Evolutionary conservation across 1,139 yeast genomes (phyloP), one percentile per base, ranked within the genome.

Genomic region (Eremothecium coryli): DNA sequence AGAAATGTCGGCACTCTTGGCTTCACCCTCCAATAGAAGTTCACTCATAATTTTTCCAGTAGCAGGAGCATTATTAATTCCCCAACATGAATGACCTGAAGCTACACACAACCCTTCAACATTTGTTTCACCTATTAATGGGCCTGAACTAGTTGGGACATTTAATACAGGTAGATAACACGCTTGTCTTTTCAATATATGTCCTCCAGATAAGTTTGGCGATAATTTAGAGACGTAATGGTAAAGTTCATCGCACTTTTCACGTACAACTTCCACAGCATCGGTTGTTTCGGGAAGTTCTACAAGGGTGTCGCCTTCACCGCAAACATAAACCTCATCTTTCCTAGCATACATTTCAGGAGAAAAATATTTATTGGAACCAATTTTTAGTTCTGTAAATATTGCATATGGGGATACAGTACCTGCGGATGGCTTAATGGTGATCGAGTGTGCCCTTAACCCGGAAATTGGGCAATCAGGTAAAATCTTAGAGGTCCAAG

Each of bases 21-120:
- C 78, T 42, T 71, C 73, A n/a, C 97, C 97, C 36, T 88, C 97
- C 35, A 88, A 61, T 32, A 90, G 60, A 38, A 90, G 54, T 60
- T 90, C 97, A 46, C 95, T 76, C 81, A 90, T 73, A 31, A 90
- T 71, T 52, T 85, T 78, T 13, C 98, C 98, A 1, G 97, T 86
- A 3, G 84, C 97, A 1, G 97, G 97, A 0, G 96, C 96, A 58
- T 90, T 88, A 60, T 90, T 90, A 43, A 90, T 90, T 16, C 98
- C 98, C 98, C 98, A 90, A 61, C 97, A 90, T 14, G 94, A 80
- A 58, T 90, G 98, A 1, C 97, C 98, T 13, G 93, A 74, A 3
- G 96, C 95, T 40, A 90, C 61, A 49, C 65, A 82, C 42, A 90
- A 63, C 43, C 79, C 79, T 18, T 71, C 74, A 13, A 85, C 90